phyloP scores from a whole-genome alignment of 1,284 basidiomycete species.

The Ganoderma sinense region DNA sequence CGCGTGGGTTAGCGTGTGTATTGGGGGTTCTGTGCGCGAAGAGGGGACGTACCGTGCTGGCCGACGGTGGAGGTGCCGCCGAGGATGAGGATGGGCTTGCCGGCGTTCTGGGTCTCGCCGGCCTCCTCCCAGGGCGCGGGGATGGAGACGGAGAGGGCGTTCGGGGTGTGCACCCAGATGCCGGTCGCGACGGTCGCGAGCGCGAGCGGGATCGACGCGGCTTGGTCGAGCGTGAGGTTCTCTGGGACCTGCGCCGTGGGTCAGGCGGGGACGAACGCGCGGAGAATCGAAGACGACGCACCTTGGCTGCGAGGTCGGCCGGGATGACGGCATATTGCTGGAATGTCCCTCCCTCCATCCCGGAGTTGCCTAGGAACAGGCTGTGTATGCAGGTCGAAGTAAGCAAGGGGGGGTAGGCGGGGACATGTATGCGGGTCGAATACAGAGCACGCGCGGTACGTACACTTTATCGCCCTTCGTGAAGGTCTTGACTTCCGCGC shows the following conservation, averaged over 20 bases:
- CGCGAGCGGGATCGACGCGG: constrained; percentile 30
- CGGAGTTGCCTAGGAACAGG: constrained; percentile 36
- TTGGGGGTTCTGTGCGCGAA: constrained; percentile 12
- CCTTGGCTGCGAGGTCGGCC: constrained; percentile 38
- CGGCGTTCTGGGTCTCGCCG: constrained; percentile 40
- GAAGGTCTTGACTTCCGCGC: constrained; percentile 49
- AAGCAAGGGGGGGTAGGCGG: not conserved
- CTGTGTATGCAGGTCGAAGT: constrained; percentile 21
- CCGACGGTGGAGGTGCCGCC: constrained; percentile 45
- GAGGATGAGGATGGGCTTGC: constrained; percentile 42
- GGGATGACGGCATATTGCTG: constrained; percentile 42
- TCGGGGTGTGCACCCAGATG: constrained; percentile 19
- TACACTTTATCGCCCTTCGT: constrained; percentile 58
- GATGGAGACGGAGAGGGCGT: not conserved
- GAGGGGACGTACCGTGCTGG: constrained; percentile 44
- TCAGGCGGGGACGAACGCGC: too few relatives aligned
- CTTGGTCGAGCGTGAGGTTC: constrained; percentile 31
- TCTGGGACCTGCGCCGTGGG: constrained; percentile 35
- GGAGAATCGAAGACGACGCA: not conserved
- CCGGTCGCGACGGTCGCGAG: constrained; percentile 29
- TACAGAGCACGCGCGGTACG: not conserved
- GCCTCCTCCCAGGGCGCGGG: constrained; percentile 33
- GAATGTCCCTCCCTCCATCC: constrained; percentile 34
- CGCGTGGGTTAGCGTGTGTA: constrained; percentile 19
- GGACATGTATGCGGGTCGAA: not conserved